Evolutionary conservation across 257 asterid species (phyloP).

Genomic region (Ophiorrhiza pumila): DNA sequence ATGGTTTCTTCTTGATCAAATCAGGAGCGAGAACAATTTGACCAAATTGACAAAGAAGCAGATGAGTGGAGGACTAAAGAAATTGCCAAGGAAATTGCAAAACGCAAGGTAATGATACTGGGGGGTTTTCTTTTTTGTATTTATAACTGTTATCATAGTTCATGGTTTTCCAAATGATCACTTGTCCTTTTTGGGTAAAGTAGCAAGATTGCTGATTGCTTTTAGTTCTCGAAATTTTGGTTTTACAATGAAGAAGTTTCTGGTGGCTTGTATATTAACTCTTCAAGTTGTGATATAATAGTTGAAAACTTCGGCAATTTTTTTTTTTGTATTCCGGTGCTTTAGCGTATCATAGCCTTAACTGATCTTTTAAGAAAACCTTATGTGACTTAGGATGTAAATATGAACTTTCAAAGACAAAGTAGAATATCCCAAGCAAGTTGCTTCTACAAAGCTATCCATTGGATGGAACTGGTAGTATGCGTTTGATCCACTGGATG

Average conservation of each 20-base stretch:
- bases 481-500: not conserved
- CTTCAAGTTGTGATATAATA: not conserved
- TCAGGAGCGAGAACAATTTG: slow-evolving; percentile 67
- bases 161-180: not conserved
- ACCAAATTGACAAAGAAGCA: slow-evolving; percentile 69
- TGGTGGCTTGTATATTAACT: not conserved
- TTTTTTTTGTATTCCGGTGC: not conserved
- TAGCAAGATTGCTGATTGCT: not conserved
- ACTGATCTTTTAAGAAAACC: not conserved
- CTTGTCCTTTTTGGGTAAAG: not conserved
- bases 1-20: slow-evolving; percentile 8
- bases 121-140: not conserved
- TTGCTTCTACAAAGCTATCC: not conserved
- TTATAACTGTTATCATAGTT: not conserved
- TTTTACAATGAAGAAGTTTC: not conserved
- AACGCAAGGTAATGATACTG: slow-evolving; percentile 50
- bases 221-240: not conserved
- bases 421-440: not conserved
- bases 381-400: not conserved
- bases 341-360: not conserved
- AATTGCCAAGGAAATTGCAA: slow-evolving; percentile 82
- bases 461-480: not conserved
- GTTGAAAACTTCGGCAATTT: not conserved
- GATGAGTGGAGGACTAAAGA: slow-evolving; percentile 94
- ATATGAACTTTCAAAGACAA: not conserved